Conservation (phyloP, 1,284 basidiomycete genomes). For the Violaceomyces palustris region DNA sequence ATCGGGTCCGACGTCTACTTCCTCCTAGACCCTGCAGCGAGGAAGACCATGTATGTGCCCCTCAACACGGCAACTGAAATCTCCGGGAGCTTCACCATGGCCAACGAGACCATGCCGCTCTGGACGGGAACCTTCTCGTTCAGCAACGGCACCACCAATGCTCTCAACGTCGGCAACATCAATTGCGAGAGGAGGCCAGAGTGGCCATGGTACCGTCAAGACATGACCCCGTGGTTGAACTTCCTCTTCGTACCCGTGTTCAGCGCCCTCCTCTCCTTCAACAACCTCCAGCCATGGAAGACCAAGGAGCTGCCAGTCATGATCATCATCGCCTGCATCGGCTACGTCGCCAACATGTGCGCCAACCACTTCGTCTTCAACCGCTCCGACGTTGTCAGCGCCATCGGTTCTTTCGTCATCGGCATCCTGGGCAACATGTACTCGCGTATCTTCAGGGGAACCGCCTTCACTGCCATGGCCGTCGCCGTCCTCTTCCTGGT, state of each 20-base stretch:
- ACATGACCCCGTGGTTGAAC: conserved; percentile 70
- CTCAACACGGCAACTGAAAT: conserved; percentile 56
- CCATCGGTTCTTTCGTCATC: conserved; percentile 80
- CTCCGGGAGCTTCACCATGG: conserved; percentile 70
- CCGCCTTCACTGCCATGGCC: conserved; percentile 83
- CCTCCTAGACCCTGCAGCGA: conserved; percentile 64
- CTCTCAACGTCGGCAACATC: no score
- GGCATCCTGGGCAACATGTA: conserved; percentile 77
- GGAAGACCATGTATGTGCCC: conserved; percentile 25
- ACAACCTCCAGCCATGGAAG: conserved; percentile 70
- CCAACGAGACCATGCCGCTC: no score
- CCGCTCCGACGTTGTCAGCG: conserved; percentile 73
- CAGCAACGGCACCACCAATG: no score
- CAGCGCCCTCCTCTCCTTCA: conserved; percentile 67
- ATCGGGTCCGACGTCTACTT: conserved; percentile 81
- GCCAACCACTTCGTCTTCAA: conserved; percentile 81
- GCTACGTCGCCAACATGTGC: conserved; percentile 61
- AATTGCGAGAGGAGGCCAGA: conserved; percentile 65
- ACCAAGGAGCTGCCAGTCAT: conserved; percentile 71
- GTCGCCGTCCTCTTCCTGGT: conserved; percentile 73
- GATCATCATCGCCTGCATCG: conserved; percentile 75
- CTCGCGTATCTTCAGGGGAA: conserved; percentile 77
- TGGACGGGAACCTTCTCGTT: no score
- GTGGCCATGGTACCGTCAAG: conserved; percentile 72
- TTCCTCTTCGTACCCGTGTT: conserved; percentile 78